These are phyloP conservation scores for Parasitella parasitica DNA, from an alignment of 371 early-diverging fungal species.

Conservation along the genomic window DNA sequence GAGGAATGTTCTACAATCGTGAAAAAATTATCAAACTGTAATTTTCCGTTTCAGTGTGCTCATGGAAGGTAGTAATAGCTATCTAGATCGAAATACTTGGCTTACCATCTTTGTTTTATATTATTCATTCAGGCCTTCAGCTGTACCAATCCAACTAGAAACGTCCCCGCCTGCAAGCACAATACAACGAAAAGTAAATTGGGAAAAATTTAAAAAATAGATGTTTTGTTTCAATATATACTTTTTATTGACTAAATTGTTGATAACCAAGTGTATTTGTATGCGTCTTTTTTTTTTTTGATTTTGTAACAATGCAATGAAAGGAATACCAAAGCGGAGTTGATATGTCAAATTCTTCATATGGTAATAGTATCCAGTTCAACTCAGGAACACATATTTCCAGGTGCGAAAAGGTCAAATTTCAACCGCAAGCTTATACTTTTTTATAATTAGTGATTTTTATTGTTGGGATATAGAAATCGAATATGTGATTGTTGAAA, in stretches of 20 bases:
- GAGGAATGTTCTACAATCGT: constrained; percentile 58
- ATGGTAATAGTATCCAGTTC: not conserved
- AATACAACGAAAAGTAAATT: constrained; percentile 8
- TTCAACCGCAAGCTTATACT: no score
- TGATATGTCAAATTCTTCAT: not conserved
- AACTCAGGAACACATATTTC: no score
- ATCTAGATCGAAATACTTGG: not conserved
- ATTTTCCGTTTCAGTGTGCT: constrained; percentile 70
- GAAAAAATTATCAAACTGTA: constrained; percentile 49
- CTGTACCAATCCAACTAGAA: constrained; percentile 11
- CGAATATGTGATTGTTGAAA: not conserved
- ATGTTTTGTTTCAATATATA: not conserved
- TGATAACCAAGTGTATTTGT: no score
- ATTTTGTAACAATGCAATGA: no score
- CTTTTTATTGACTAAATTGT: no score
- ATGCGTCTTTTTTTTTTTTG: no score
- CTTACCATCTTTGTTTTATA: no score
- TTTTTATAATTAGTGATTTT: not conserved
- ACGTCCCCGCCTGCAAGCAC: not conserved
- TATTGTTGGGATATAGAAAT: not conserved
- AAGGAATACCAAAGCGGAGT: not conserved
- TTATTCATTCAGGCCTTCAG: constrained; percentile 13
- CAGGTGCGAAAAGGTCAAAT: no score
- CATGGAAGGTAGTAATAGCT: constrained; percentile 52
- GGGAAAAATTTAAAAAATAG: constrained; percentile 3